Conservation (phyloP, 495 filamentous ascomycete species). For the Penicillium riverlandense region DNA sequence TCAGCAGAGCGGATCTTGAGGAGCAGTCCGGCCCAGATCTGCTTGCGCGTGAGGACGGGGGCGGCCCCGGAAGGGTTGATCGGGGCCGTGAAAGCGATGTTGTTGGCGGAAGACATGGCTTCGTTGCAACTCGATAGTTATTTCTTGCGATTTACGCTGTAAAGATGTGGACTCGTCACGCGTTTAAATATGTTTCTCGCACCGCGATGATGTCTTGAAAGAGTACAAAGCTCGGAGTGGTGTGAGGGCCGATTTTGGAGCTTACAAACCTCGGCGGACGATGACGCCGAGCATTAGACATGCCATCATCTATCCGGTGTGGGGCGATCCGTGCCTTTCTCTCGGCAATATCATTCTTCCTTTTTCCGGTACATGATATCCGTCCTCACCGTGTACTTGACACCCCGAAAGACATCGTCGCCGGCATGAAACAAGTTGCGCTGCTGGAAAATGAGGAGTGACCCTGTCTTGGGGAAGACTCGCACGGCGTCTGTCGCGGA, state of each 20-base stretch:
- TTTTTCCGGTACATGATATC: conserved; percentile 61
- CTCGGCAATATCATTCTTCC: background rate
- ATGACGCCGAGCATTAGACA: too few relatives aligned
- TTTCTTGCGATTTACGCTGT: too few relatives aligned
- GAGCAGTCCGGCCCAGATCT: conserved; percentile 46
- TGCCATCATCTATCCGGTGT: too few relatives aligned
- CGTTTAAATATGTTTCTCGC: background rate
- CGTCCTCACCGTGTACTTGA: conserved; percentile 70
- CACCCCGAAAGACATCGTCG: conserved; percentile 62
- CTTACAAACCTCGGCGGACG: too few relatives aligned
- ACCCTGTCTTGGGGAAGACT: conserved; percentile 61
- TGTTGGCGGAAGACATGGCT: conserved; percentile 22
- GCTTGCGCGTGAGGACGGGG: conserved; percentile 31
- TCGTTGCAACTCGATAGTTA: background rate
- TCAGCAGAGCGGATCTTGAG: conserved; percentile 44
- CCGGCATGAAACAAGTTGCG: conserved; percentile 60
- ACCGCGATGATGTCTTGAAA: background rate
- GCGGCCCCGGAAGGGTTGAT: conserved; percentile 40
- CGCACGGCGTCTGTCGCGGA: conserved; percentile 42
- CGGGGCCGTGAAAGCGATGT: conserved; percentile 42
- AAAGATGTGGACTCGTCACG: too few relatives aligned
- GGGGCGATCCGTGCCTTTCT: too few relatives aligned
- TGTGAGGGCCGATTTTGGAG: too few relatives aligned
- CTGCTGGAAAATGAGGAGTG: conserved; percentile 76
- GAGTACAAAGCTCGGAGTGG: too few relatives aligned